phyloP scores from a whole-genome alignment of 177 flowering plant genomes.

The Tripterygium wilfordii region DNA sequence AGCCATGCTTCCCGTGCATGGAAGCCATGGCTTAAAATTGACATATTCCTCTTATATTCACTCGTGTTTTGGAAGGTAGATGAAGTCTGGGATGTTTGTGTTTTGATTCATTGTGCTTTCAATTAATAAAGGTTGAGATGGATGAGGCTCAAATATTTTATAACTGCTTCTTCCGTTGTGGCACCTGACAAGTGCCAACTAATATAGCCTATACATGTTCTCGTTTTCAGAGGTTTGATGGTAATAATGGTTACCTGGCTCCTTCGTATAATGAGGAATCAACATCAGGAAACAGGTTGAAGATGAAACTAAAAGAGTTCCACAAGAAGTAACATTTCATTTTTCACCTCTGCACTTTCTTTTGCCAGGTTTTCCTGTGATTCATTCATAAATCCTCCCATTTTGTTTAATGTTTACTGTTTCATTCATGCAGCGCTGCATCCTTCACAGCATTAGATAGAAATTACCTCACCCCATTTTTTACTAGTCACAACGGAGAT shows the following conservation, averaged over 20 bases:
- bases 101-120: no score
- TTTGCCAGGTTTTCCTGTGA: constrained; percentile 1
- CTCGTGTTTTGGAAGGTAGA: no score
- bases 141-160: no score
- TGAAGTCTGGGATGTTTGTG: no score
- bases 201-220: no score
- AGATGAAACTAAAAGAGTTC: constrained; percentile 90
- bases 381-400: background rate
- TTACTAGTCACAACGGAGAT: constrained; percentile 84
- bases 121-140: no score
- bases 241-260: constrained; percentile 55
- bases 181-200: background rate
- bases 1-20: no score
- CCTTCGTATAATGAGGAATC: constrained; percentile 60
- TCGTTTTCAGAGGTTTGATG: constrained; percentile 54
- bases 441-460: constrained; percentile 85
- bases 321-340: constrained; percentile 54
- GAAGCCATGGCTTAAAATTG: no score
- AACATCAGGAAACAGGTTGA: constrained; percentile 72
- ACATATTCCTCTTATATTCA: no score
- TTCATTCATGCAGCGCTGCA: constrained; percentile 52
- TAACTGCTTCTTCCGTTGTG: background rate
- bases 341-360: background rate
- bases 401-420: background rate
- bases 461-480: constrained; percentile 96